These are phyloP conservation scores for Bondarzewia mesenterica DNA, from an alignment of 1,284 basidiomycete genomes.

Conservation along the genomic window DNA sequence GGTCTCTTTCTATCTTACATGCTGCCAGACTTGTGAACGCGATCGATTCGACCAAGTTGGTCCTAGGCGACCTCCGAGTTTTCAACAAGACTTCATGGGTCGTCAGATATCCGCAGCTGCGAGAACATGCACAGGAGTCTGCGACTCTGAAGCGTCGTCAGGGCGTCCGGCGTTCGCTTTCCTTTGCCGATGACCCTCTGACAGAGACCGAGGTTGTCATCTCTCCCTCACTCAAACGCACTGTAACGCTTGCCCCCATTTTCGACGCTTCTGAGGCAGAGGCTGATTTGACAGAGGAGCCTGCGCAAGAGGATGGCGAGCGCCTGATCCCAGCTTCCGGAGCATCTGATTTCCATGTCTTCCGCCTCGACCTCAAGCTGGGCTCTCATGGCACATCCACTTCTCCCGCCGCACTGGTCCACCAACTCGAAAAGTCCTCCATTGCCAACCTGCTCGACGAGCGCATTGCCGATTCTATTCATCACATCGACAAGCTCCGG, in stretches of 20 bases:
- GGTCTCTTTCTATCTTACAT: conserved; percentile 3
- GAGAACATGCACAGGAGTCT: conserved; percentile 25
- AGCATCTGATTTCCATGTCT: conserved; percentile 67
- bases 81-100: conserved; percentile 88
- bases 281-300: conserved; percentile 23
- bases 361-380: conserved; percentile 90
- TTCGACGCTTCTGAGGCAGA: conserved; percentile 32
- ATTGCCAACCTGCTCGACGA: conserved; percentile 91
- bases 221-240: conserved; percentile 41
- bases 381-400: conserved; percentile 66
- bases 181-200: conserved; percentile 76
- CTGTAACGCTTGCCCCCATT: conserved; percentile 48
- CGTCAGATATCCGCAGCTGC: conserved; percentile 76
- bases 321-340: conserved; percentile 34
- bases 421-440: conserved; percentile 86
- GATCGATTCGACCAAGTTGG: conserved; percentile 61
- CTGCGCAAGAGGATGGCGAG: conserved; percentile 27
- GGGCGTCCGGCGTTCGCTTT: conserved; percentile 56
- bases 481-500: conserved; percentile 82
- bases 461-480: conserved; percentile 69
- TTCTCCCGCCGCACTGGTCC: conserved; percentile 75
- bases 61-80: conserved; percentile 66
- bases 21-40: conserved; percentile 62
- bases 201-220: conserved; percentile 63
- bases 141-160: conserved; percentile 27